Evolutionary conservation across 305 asterid genomes (phyloP), one percentile per base, ranked within the genome.

Genomic region (Petunia hybrid): DNA sequence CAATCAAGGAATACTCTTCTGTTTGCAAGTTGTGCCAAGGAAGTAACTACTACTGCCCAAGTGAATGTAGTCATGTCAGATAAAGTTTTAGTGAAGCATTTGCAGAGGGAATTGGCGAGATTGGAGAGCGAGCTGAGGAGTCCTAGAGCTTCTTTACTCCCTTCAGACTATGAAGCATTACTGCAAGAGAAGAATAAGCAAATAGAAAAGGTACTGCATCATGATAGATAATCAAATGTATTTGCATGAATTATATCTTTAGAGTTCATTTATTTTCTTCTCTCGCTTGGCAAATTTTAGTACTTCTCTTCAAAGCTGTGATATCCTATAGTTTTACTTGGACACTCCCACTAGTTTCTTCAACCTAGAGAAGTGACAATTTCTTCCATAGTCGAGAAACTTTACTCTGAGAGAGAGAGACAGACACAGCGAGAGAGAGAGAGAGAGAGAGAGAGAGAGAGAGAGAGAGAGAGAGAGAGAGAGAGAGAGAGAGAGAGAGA

Each of bases 11-110:
- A 96, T 86, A 94, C 99, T 61, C 98, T 96, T 81, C 90, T 91
- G 79, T 96, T 96, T 80, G 99, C 99, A 16, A 94, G 94, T 86
- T 94, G 98, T 86, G 99, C 99, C 6, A 96, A 94, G 91, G 98
- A 96, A 85, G 98, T 96, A 69, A 84, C 93, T 13, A 92, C 97
- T 10, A 94, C 88, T 69, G 98, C 98, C 42, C 92, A 89, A 77
- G 98, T 96, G 66, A 96, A 96, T 63, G 92, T 92, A 9, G 93
- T 96, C 86, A 89, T 96, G 94, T 94, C 98, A 0, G 99, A 96
- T 78, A 96, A 94, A 82, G 97, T 97, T 55, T 80, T 96, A 89
- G 93, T 96, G n/a, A 97, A 94, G 86, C 92, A 91, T 81, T 81
- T 97, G 91, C 99, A 94, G 81, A 88, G 92, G 70, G 98, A 93